phyloP scores from a whole-genome alignment of 495 filamentous ascomycete genomes.

The Aspergillus indologenus region DNA sequence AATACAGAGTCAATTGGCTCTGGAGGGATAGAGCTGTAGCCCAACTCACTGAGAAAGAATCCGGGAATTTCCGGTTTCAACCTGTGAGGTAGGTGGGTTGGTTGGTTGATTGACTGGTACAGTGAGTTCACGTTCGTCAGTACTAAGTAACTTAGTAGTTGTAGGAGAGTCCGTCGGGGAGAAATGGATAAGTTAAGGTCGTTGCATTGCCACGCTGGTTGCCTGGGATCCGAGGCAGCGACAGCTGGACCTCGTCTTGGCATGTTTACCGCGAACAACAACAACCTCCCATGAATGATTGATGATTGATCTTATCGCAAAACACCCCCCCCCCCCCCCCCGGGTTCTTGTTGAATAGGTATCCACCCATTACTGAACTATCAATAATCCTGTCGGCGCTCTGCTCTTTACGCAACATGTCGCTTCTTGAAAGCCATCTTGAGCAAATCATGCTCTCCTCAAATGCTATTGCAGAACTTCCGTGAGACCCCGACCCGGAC shows the following conservation, averaged over 20 bases:
- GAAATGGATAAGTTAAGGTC: neutral
- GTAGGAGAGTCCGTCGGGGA: neutral
- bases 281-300: neutral
- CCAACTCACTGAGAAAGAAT: neutral
- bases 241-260: constrained; percentile 12
- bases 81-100: neutral
- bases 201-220: constrained; percentile 7
- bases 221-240: constrained; percentile 27
- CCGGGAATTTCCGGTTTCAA: neutral
- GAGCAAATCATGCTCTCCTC: constrained; percentile 88
- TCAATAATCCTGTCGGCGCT: too few relatives aligned
- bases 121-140: too few relatives aligned
- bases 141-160: too few relatives aligned
- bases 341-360: neutral
- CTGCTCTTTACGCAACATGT: constrained; percentile 51
- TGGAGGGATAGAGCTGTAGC: neutral
- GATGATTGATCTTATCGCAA: neutral
- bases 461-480: constrained; percentile 76
- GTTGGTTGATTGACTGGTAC: too few relatives aligned
- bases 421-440: constrained; percentile 76
- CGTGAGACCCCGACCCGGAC: constrained; percentile 50
- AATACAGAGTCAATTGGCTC: neutral
- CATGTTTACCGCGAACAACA: constrained; percentile 11
- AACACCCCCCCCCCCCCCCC: neutral
- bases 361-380: too few relatives aligned